phyloP scores from a whole-genome alignment of 495 filamentous ascomycete genomes.

The Cercophora samala region DNA sequence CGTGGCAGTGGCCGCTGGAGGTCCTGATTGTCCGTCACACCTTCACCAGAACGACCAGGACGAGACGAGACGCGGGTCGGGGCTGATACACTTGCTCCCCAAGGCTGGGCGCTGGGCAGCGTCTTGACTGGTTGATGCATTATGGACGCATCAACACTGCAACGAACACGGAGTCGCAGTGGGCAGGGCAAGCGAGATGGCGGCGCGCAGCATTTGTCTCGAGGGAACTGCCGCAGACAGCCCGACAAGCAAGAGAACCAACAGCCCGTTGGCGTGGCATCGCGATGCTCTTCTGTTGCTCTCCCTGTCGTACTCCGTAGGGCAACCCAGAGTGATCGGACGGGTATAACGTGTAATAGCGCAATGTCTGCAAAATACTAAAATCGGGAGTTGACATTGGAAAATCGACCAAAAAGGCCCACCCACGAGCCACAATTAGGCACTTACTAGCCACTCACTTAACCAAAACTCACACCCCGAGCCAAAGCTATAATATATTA shows the following conservation, averaged over 20 bases:
- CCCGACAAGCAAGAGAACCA: not conserved
- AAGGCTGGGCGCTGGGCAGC: not conserved
- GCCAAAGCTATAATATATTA: no score
- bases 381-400: no score
- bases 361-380: no score
- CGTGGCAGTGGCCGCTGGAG: not conserved
- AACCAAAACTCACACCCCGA: no score
- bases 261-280: not conserved
- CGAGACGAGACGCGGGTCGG: slow-evolving; percentile 9
- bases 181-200: slow-evolving; percentile 5
- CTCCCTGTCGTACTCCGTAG: no score
- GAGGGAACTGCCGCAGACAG: not conserved
- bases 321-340: not conserved
- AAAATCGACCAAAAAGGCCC: no score
- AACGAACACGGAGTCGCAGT: not conserved
- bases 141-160: not conserved
- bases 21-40: not conserved
- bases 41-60: slow-evolving; percentile 1
- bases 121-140: not conserved
- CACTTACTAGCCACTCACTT: no score
- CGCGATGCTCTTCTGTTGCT: not conserved
- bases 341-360: no score
- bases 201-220: not conserved
- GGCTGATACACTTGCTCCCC: slow-evolving; percentile 6
- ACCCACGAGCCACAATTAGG: no score